Base-by-base conservation (phyloP, 1,284 basidiomycete genomes). In the Ceratobasidium theobromae region DNA sequence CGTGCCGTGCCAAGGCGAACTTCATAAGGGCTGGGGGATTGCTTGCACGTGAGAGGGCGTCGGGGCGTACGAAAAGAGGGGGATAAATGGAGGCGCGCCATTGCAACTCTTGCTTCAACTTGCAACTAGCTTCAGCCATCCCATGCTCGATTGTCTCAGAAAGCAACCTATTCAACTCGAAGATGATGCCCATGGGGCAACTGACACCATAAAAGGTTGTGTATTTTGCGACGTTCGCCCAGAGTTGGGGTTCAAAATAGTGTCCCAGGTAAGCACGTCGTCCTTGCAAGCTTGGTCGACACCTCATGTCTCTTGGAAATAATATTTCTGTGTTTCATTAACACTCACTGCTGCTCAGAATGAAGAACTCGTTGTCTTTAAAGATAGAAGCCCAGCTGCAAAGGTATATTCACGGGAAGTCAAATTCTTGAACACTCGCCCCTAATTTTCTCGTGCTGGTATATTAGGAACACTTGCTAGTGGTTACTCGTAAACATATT, bases 211-310 rank as follows among this genome's bases (percentile, higher is more conserved):
- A 12, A 67, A 68, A 28, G 73, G 71, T n/a, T 84, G 83, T 69
- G 70, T 77, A 8, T 90, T 89, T 75, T 90, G 87, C 72, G 71
- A 80, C 69, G 82, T 83, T 12, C 78, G 80, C 2, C 66, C 69
- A 25, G 79, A 81, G 55, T 83, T 79, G 11, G 86, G 84, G 1
- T 91, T 90, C 72, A 75, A 81, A 43, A 75, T 90, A 23, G 74
- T 86, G 0, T 83, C 82, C 70, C 82, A 89, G 82, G 87, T 84
- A 57, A 65, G 76, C 67, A n/a, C 30, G n/a, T n/a, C n/a, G n/a
- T 40, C 28, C n/a, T 25, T 25, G 4, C 4, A 25, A 25, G 12
- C 8, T 28, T 25, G n/a, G 5, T 11, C 18, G 12, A 11, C 48
- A 23, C n/a, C n/a, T n/a, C n/a, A n/a, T 28, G 32, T 52, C 45